phyloP scores from a whole-genome alignment of 192 early-diverging fungal genomes.

The Diversispora epigaea region DNA sequence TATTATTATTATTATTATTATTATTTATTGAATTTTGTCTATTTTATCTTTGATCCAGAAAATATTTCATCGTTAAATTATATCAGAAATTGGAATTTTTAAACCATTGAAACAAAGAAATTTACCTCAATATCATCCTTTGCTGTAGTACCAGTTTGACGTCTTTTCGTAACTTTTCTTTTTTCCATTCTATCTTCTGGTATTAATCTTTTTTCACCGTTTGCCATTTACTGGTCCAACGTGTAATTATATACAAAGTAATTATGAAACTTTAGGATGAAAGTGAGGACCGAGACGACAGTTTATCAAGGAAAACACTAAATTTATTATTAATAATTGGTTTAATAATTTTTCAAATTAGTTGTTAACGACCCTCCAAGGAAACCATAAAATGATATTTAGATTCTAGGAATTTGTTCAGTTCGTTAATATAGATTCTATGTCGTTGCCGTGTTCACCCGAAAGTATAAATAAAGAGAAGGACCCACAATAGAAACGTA shows the following conservation, averaged over 20 bases:
- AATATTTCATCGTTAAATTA: not conserved
- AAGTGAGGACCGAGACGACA: not conserved
- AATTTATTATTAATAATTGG: not conserved
- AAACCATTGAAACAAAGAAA: not conserved
- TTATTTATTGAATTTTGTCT: too few species aligned
- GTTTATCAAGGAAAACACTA: not conserved
- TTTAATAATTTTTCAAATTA: not conserved
- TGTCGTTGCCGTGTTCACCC: slow-evolving; percentile 20
- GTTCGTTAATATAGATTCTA: not conserved
- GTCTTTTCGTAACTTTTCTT: slow-evolving; percentile 28
- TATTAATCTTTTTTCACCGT: slow-evolving; percentile 31
- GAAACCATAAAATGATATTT: not conserved
- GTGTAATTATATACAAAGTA: slow-evolving; percentile 1
- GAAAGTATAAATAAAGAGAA: slow-evolving; percentile 8
- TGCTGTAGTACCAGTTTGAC: slow-evolving; percentile 30
- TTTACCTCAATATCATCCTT: slow-evolving; percentile 32
- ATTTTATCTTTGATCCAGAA: not conserved
- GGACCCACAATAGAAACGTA: slow-evolving; percentile 2
- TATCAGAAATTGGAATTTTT: not conserved
- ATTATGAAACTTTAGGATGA: not conserved
- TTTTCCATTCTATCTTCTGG: slow-evolving; percentile 31
- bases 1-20: too few species aligned
- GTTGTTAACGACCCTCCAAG: not conserved
- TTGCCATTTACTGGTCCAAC: slow-evolving; percentile 25
- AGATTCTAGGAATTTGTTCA: not conserved